phyloP scores from a whole-genome alignment of 768 basidiomycete genomes.

The Leccinum disarticulatum region DNA sequence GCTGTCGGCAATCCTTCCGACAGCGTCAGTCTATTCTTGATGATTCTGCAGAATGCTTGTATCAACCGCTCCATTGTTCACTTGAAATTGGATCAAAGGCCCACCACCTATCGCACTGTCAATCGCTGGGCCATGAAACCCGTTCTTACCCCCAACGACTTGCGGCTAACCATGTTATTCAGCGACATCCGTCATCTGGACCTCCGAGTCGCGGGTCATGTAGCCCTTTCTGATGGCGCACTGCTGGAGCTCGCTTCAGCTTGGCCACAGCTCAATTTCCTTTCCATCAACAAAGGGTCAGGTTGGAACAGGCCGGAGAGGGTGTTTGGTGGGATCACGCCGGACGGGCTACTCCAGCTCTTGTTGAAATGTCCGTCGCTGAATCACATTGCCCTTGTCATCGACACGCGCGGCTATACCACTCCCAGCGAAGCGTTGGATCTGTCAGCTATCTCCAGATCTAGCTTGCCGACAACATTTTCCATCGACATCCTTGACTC shows the following conservation, averaged over 20 bases:
- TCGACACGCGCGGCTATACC: neutral
- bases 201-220: neutral
- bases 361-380: neutral
- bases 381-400: neutral
- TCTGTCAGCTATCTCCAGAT: neutral
- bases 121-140: too few relatives aligned
- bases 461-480: neutral
- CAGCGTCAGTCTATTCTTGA: too few relatives aligned
- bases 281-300: neutral
- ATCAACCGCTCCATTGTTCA: too few relatives aligned
- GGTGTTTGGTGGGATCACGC: neutral
- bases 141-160: too few relatives aligned
- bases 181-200: neutral
- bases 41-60: too few relatives aligned
- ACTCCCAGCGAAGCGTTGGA: neutral
- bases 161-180: neutral
- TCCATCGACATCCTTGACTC: neutral
- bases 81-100: too few relatives aligned
- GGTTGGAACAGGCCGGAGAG: neutral
- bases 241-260: neutral
- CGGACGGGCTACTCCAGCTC: neutral
- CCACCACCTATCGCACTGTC: too few relatives aligned
- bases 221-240: neutral
- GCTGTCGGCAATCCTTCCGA: too few relatives aligned
- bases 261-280: neutral